Evolutionary conservation across 371 early-diverging fungal species (phyloP).

Genomic region (Quaeritorhiza haematococci): DNA sequence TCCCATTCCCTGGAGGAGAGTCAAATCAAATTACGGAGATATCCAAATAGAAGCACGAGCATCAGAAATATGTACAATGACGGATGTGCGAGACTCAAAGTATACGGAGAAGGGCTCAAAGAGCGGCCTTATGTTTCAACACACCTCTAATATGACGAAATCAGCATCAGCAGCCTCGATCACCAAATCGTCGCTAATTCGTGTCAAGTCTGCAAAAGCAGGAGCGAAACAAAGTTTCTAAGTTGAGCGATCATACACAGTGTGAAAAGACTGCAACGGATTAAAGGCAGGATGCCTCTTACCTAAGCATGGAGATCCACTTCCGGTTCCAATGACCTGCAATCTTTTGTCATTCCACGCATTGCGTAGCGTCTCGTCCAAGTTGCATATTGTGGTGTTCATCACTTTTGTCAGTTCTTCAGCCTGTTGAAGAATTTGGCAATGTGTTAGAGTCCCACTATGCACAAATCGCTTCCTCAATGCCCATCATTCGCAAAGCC

Average conservation of each 20-base stretch:
- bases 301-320: slow-evolving; percentile 58
- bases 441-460: too few relatives aligned
- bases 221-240: neutral
- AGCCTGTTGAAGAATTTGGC: slow-evolving; percentile 11
- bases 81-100: too few relatives aligned
- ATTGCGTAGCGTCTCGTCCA: slow-evolving; percentile 34
- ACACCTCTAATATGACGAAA: slow-evolving; percentile 61
- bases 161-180: slow-evolving; percentile 42
- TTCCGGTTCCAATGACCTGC: slow-evolving; percentile 56
- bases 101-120: too few relatives aligned
- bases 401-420: slow-evolving; percentile 48
- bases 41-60: neutral
- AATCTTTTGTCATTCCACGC: slow-evolving; percentile 28
- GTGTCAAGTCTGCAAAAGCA: slow-evolving; percentile 39
- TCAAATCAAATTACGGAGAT: too few relatives aligned
- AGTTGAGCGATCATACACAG: neutral
- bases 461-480: too few relatives aligned
- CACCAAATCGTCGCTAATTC: slow-evolving; percentile 52
- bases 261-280: neutral
- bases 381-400: slow-evolving; percentile 17
- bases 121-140: too few relatives aligned
- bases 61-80: too few relatives aligned
- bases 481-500: slow-evolving; percentile 2
- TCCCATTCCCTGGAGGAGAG: slow-evolving; percentile 39
- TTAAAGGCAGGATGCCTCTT: neutral